phyloP scores from a whole-genome alignment of 371 early-diverging fungal species.

The Mortierella sp. region DNA sequence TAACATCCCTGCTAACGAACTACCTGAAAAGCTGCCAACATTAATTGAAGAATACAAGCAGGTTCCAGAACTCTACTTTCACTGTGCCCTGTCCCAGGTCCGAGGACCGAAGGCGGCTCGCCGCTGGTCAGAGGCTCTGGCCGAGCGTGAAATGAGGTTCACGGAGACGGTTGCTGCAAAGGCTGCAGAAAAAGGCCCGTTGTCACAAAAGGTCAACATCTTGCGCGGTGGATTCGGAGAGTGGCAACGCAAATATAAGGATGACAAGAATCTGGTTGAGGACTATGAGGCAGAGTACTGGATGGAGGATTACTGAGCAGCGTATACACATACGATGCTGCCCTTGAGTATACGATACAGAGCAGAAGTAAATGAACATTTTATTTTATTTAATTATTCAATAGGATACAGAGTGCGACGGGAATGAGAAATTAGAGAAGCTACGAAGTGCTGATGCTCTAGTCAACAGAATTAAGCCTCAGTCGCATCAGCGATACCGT shows the following conservation, averaged over 20 bases:
- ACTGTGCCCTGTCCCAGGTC: slow-evolving; percentile 89
- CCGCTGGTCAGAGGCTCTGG: slow-evolving; percentile 71
- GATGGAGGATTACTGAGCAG: slow-evolving; percentile 57
- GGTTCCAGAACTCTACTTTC: slow-evolving; percentile 81
- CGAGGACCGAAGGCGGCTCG: slow-evolving; percentile 88
- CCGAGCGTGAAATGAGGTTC: slow-evolving; percentile 49
- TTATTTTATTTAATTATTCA: background rate
- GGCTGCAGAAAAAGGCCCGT: slow-evolving; percentile 1
- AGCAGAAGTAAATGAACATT: background rate
- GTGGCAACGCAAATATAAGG: slow-evolving; percentile 72
- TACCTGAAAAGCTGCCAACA: slow-evolving; percentile 61
- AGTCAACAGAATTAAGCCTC: slow-evolving; percentile 55
- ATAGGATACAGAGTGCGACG: too few relatives aligned
- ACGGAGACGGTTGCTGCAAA: slow-evolving; percentile 8
- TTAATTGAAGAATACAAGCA: slow-evolving; percentile 64
- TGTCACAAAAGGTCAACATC: slow-evolving; percentile 65
- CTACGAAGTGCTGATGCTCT: background rate
- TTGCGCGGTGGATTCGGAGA: slow-evolving; percentile 78
- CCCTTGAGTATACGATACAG: background rate
- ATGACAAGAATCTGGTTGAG: slow-evolving; percentile 69
- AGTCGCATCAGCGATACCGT: slow-evolving; percentile 83
- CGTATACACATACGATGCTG: too few relatives aligned
- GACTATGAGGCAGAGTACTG: slow-evolving; percentile 70
- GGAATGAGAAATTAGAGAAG: too few relatives aligned
- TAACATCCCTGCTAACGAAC: slow-evolving; percentile 78